phyloP scores from a whole-genome alignment of 192 early-diverging fungal genomes.

The Gigaspora rosea region DNA sequence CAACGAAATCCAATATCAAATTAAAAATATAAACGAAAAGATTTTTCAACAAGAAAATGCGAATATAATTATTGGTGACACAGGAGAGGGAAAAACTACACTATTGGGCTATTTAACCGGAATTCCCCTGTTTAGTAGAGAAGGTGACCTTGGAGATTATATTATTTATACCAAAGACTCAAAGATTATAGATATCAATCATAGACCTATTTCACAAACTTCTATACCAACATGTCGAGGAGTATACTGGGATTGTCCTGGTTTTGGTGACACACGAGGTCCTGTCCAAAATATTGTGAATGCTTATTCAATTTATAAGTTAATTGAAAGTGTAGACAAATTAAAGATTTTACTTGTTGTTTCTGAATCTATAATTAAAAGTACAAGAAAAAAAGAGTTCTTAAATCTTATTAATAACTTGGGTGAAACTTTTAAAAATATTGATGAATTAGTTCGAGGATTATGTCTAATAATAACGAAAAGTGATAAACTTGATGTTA shows the following conservation, averaged over 20 bases:
- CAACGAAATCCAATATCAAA: background rate
- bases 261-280: conserved; percentile 4
- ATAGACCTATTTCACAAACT: background rate
- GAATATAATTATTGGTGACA: conserved; percentile 2
- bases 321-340: background rate
- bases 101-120: background rate
- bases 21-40: background rate
- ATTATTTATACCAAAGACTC: background rate
- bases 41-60: conserved; percentile 5
- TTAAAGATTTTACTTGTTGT: background rate
- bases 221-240: background rate
- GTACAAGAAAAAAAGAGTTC: background rate
- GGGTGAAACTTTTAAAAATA: conserved; percentile 11
- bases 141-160: background rate
- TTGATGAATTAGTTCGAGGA: background rate
- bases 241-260: background rate
- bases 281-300: background rate
- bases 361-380: conserved; percentile 5
- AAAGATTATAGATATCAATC: background rate
- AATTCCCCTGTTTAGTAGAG: conserved; percentile 4
- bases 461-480: conserved; percentile 3
- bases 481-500: background rate
- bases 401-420: conserved; percentile 1
- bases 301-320: conserved; percentile 8
- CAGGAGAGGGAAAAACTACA: conserved; percentile 1